A percentile compares a stretch with the other conserved stretches of the same genome.
phyloP scores from a whole-genome alignment of 352 stramenopile genomes.

The Elongisporangium senticosum region DNA sequence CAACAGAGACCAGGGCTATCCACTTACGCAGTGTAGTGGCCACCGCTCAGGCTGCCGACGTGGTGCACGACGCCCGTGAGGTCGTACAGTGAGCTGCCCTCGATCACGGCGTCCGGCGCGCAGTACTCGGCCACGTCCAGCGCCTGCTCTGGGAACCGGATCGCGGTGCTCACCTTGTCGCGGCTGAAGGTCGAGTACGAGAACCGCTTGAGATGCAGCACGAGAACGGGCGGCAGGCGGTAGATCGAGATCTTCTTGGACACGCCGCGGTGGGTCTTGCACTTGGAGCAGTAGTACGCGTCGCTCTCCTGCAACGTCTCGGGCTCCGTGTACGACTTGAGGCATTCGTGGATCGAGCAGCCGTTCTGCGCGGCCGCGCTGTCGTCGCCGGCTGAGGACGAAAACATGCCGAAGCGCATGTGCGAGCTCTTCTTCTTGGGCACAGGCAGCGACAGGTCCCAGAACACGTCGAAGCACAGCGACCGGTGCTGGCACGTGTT shows the following conservation, averaged over 20 bases:
- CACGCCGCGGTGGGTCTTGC: constrained; percentile 62
- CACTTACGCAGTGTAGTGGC: constrained; percentile 78
- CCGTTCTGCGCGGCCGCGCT: constrained; percentile 3
- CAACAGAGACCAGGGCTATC: background rate
- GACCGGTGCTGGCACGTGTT: constrained; percentile 64
- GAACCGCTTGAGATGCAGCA: constrained; percentile 90
- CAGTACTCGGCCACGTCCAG: constrained; percentile 73
- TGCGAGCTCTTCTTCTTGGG: constrained; percentile 60
- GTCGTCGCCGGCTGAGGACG: constrained; percentile 2
- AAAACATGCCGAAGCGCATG: constrained; percentile 35
- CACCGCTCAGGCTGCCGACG: constrained; percentile 66
- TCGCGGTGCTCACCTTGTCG: constrained; percentile 68
- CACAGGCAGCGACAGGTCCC: constrained; percentile 70
- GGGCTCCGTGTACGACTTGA: constrained; percentile 67
- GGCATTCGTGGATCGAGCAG: constrained; percentile 57
- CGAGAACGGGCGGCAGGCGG: constrained; percentile 71
- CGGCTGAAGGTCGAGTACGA: constrained; percentile 70
- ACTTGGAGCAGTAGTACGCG: constrained; percentile 69
- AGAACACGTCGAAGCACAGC: constrained; percentile 83
- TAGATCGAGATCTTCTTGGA: constrained; percentile 78
- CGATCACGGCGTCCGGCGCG: constrained; percentile 53
- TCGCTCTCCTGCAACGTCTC: constrained; percentile 59
- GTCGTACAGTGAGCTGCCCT: constrained; percentile 70
- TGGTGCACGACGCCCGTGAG: constrained; percentile 76
- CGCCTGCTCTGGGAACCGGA: constrained; percentile 49